Evolutionary conservation across 2,329 filamentous ascomycete genomes (phyloP), one percentile per base, ranked within the genome.

Genomic region (Bertia moriformis): DNA sequence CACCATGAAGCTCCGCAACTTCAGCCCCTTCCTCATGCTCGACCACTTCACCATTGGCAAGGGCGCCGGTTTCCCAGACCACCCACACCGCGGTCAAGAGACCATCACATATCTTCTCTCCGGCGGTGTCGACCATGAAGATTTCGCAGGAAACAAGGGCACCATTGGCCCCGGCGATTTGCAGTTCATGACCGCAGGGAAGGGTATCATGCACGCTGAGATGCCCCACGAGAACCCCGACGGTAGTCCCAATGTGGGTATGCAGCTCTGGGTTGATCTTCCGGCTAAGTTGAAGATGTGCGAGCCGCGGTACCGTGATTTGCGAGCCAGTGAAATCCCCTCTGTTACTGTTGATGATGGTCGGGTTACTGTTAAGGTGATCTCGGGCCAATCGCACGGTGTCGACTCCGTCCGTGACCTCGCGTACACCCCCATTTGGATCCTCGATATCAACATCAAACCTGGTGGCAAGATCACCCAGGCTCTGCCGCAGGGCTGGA

Each of bases 401-500:
- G 73, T 91, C 39, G 88, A 95, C 53, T 86, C 79, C 13, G 73
- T 94, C 39, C 78, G 89, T 54, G 88, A 96, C 52, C 66, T 96
- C 35, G 88, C 89, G 13, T 95, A 96, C 60, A 96, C 89, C 2
- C 91, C 91, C 0, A 87, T 96, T n/a, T 96, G 89, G 89, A 69
- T 94, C 44, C 67, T 96, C 35, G 89, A 96, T 55, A 66, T 95
- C 39, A 77, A 73, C 15, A 73, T 96, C 39, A 63, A 75, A 50
- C 87, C 88, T 0, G 89, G 89, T 39, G 87, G 84, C 37, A 74
- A 67, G 42, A 65, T 96, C 46, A 68, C 66, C 17, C 89, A 96
- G 62, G 59, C 72, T 4, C 54, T 96, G 2, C 89, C 89, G 0
- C 61, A 67, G 44, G 80, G 78, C 19, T 96, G 87, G 85, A 95